These are phyloP conservation scores for Fraxinus velutina DNA, from an alignment of 305 asterid genomes.

Conservation along the genomic window DNA sequence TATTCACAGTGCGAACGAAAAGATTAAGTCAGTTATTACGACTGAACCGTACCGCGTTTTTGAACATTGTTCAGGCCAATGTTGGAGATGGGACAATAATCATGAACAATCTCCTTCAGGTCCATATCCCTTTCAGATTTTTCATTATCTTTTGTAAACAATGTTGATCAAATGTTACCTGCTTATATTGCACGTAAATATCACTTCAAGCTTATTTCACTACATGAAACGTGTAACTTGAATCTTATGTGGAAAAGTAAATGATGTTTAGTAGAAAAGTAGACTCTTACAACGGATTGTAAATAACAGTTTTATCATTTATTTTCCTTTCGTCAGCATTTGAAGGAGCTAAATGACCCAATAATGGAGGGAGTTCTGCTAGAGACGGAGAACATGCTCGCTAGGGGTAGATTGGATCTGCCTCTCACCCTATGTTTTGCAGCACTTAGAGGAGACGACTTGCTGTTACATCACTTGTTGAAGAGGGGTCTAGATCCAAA, in stretches of 20 bases:
- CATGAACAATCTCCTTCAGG: slow-evolving; percentile 94
- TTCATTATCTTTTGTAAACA: background rate
- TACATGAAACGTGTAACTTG: background rate
- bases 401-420: slow-evolving; percentile 87
- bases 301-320: slow-evolving; percentile 1
- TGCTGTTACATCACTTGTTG: slow-evolving; percentile 70
- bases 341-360: slow-evolving; percentile 76
- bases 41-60: slow-evolving; percentile 68
- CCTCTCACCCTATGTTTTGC: slow-evolving; percentile 91
- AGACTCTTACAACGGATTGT: background rate
- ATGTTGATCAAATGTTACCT: background rate
- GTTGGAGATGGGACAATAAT: slow-evolving; percentile 84
- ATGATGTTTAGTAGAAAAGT: background rate
- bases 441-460: slow-evolving; percentile 77
- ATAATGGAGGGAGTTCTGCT: slow-evolving; percentile 80
- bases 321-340: slow-evolving; percentile 41
- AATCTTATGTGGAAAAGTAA: background rate
- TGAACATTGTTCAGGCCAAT: slow-evolving; percentile 82
- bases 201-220: background rate
- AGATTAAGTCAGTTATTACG: slow-evolving; percentile 78
- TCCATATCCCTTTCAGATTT: slow-evolving; percentile 3
- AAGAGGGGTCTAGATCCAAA: slow-evolving; percentile 89
- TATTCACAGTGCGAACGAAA: slow-evolving; percentile 80
- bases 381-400: slow-evolving; percentile 86
- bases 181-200: background rate